Conservation (phyloP, 2,329 filamentous ascomycete species). For the Pseudogymnoascus sp. region DNA sequence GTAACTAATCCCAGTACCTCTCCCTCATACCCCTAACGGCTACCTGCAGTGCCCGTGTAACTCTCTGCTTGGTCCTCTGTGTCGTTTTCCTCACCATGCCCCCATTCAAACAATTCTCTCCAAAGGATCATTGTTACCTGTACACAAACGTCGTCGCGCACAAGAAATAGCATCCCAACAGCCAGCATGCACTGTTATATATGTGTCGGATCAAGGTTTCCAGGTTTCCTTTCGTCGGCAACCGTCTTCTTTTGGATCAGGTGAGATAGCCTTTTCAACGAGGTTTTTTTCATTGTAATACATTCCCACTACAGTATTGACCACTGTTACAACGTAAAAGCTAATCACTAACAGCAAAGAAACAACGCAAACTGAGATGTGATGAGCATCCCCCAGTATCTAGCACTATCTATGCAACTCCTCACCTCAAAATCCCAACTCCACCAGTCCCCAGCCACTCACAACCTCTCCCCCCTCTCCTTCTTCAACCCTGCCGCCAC, state of each 20-base stretch:
- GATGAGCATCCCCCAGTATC: background rate
- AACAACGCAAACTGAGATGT: background rate
- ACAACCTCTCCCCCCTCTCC: background rate
- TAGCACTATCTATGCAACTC: background rate
- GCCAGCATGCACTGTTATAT: background rate
- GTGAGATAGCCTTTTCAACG: background rate
- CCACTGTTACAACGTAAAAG: background rate
- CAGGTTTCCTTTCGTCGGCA: background rate
- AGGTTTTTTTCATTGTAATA: background rate
- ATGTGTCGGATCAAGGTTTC: background rate
- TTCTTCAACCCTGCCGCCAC: slow-evolving; percentile 42
- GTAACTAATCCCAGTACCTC: too few species aligned
- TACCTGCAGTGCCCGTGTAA: too few species aligned
- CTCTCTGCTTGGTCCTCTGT: too few species aligned
- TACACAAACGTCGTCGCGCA: too few species aligned
- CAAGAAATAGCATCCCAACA: too few species aligned
- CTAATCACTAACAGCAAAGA: background rate
- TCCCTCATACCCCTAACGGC: too few species aligned
- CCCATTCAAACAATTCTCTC: too few species aligned
- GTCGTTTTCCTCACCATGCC: too few species aligned
- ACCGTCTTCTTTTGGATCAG: background rate
- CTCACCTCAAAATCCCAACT: background rate
- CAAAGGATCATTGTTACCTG: too few species aligned
- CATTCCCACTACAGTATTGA: background rate
- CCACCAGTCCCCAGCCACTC: background rate